Base-by-base conservation (phyloP, 345 rosid species). In the Syzygium oleosum region DNA sequence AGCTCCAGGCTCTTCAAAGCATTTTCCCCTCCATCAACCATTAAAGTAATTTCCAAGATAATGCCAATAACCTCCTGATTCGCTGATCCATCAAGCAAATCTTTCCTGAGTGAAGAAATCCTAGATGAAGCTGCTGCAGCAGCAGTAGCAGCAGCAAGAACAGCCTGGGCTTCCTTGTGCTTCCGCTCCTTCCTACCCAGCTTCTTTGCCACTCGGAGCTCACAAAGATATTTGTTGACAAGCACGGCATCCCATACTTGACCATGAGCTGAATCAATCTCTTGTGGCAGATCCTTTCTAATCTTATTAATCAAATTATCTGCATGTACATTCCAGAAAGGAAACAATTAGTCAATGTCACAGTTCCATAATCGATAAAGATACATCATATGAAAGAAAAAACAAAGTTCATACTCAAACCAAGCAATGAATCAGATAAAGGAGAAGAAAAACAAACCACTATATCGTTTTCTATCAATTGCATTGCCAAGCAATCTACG, bases 51-150 rank as follows among this genome's bases (percentile, higher is more conserved):
- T 17, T 6, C 41, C 84, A 31, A 86, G 85, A 84, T 79, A 25
- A 87, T 84, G 52, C 79, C 84, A 92, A 55, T 53, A 88, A 98
- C 99, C 99, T 96, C 98, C 87, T 92, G 96, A 63, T 87, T 93
- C 79, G 93, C 86, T 85, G 94, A 90, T 73, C 95, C 99, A 90
- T 96, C 98, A 87, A 92, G 90, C 83, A 91, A 83, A 89, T 96
- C 99, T 92, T 97, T 97, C 91, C 99, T 94, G n/a, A 93, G 89
- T 54, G 94, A 95, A 90, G 98, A 95, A 90, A 91, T 92, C 92
- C 99, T 94, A 87, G 99, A 95, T 86, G 99, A 98, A 85, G 99
- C 94, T 27, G 99, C 99, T 6, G 98, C 99, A 55, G 99, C 99
- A 77, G 98, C 99, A 85, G 99, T 95, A 85, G 99, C 99, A 43